phyloP scores from a whole-genome alignment of 495 filamentous ascomycete genomes.

The Penicillium ochrochloron region DNA sequence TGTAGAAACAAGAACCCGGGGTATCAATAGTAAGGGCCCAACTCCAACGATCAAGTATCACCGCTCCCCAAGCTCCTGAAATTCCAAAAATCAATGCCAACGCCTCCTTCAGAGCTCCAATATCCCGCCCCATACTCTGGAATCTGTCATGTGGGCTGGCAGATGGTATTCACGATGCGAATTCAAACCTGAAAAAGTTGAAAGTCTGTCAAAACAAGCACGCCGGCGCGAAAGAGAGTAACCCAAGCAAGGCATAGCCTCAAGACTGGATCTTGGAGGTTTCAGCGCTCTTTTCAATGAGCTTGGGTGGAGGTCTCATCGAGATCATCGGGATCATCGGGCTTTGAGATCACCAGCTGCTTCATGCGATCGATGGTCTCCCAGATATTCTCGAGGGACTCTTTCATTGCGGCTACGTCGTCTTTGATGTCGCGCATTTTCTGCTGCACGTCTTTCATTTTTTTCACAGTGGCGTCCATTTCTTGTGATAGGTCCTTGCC shows the following conservation, averaged over 20 bases:
- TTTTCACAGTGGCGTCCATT: neutral
- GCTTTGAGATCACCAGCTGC: neutral
- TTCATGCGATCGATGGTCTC: neutral
- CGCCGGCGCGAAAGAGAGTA: neutral
- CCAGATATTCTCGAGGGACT: neutral
- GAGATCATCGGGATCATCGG: neutral
- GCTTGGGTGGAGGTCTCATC: neutral
- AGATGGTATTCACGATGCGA: neutral
- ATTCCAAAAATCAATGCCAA: neutral
- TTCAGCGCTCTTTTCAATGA: neutral
- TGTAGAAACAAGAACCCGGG: neutral
- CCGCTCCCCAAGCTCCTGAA: neutral
- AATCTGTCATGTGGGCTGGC: neutral
- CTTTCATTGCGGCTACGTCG: neutral
- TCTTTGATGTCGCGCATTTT: neutral
- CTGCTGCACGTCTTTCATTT: neutral
- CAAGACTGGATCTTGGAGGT: neutral
- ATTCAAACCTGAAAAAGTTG: neutral
- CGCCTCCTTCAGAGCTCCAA: no score
- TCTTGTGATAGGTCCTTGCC: neutral
- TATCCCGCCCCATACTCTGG: neutral
- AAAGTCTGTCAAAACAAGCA: neutral
- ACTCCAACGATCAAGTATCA: neutral
- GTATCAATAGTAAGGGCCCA: neutral
- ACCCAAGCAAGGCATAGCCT: neutral